A percentile compares a stretch with the other conserved stretches of the same genome.
Evolutionary conservation across 2,329 filamentous ascomycete species (phyloP).

Genomic region (Chaetomium sp.): DNA sequence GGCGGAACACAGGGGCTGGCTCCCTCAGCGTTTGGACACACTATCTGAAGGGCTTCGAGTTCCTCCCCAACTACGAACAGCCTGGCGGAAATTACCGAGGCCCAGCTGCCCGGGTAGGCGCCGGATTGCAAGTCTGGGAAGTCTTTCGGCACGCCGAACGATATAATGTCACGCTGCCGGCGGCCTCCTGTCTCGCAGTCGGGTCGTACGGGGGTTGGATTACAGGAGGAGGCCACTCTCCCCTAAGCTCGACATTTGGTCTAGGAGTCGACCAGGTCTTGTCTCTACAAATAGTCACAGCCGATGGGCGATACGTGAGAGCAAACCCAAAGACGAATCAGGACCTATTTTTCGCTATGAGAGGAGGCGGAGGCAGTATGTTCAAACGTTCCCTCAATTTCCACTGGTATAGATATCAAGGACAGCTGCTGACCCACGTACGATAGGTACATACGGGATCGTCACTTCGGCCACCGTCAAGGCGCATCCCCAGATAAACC

Average conservation of each 20-base stretch:
- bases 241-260: slow-evolving; percentile 50
- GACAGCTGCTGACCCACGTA: not conserved
- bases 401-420: not conserved
- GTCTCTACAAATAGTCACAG: slow-evolving; percentile 52
- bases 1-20: slow-evolving; percentile 45
- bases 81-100: slow-evolving; percentile 45
- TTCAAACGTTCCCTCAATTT: not conserved
- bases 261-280: slow-evolving; percentile 56
- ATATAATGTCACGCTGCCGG: slow-evolving; percentile 25
- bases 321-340: slow-evolving; percentile 45
- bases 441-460: slow-evolving; percentile 30
- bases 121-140: slow-evolving; percentile 41
- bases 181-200: slow-evolving; percentile 37
- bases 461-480: slow-evolving; percentile 33
- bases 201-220: slow-evolving; percentile 54
- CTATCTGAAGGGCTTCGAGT: slow-evolving; percentile 48
- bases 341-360: slow-evolving; percentile 48
- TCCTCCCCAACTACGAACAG: slow-evolving; percentile 41
- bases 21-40: slow-evolving; percentile 58
- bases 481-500: slow-evolving; percentile 24
- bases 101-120: slow-evolving; percentile 50
- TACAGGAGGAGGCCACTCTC: slow-evolving; percentile 54
- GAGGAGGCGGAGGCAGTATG: slow-evolving; percentile 41
- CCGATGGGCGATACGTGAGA: slow-evolving; percentile 46
- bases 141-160: slow-evolving; percentile 14